phyloP scores from a whole-genome alignment of 192 early-diverging fungal genomes.

The Coemansia sp. region DNA sequence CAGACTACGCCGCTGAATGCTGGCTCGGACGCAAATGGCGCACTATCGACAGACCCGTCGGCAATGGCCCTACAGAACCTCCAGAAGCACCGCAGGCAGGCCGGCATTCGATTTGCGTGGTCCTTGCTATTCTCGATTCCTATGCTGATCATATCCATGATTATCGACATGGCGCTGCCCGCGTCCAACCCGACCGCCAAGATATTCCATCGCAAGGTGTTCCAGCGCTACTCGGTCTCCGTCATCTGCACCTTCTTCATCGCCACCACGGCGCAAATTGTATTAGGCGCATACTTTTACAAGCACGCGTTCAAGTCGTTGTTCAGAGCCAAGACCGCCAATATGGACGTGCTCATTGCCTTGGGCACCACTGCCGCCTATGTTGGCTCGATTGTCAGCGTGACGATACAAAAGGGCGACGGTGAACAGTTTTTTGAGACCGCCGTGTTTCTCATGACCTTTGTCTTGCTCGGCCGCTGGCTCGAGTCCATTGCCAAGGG shows the following conservation, averaged over 20 bases:
- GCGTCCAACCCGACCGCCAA: constrained; percentile 30
- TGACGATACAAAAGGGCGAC: constrained; percentile 47
- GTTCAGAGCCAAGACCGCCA: constrained; percentile 73
- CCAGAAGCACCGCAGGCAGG: constrained; percentile 78
- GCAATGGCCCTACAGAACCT: constrained; percentile 74
- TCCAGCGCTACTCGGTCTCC: constrained; percentile 39
- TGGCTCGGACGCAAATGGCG: constrained; percentile 34
- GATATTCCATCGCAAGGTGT: constrained; percentile 43
- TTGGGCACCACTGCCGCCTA: constrained; percentile 89
- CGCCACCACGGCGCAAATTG: constrained; percentile 88
- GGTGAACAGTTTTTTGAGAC: constrained; percentile 96
- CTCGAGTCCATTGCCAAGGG: constrained; percentile 95
- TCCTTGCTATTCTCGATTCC: constrained; percentile 78
- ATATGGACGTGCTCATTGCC: constrained; percentile 94
- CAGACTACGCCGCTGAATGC: constrained; percentile 55
- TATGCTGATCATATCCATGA: constrained; percentile 63
- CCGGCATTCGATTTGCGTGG: constrained; percentile 63
- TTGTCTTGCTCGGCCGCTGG: constrained; percentile 90
- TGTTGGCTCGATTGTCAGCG: constrained; percentile 73
- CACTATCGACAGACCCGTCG: constrained; percentile 57
- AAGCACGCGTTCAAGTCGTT: constrained; percentile 78
- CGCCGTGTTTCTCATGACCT: constrained; percentile 85
- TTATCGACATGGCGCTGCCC: constrained; percentile 61
- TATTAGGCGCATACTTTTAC: constrained; percentile 83
- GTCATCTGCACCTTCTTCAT: constrained; percentile 67